Evolutionary conservation across 805 yeast species (phyloP).

Genomic region (Ogataea pignaliae): DNA sequence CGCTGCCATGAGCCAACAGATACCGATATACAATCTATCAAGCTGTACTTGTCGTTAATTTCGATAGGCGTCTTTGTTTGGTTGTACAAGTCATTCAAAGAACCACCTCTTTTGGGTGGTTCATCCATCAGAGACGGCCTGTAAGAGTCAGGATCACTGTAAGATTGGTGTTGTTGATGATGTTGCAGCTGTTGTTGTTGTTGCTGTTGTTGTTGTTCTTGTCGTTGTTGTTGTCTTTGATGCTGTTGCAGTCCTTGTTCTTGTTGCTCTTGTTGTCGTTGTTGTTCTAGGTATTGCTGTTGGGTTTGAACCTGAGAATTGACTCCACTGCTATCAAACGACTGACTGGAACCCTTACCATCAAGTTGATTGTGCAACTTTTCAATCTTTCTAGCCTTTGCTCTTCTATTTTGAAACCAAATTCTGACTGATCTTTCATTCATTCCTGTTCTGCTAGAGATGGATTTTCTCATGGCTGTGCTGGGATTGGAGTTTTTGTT

Average conservation of each 20-base stretch:
- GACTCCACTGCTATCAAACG: background rate
- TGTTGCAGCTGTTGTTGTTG: background rate
- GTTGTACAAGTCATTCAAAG: conserved; percentile 16
- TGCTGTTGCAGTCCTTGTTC: background rate
- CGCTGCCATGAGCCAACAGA: conserved; percentile 83
- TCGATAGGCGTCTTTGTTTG: conserved; percentile 40
- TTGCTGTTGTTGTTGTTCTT: background rate
- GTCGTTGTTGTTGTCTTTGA: background rate
- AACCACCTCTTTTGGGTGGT: conserved; percentile 12
- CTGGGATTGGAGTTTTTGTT: conserved; percentile 70
- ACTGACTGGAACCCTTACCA: background rate
- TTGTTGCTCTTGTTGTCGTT: background rate
- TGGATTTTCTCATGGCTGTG: conserved; percentile 62
- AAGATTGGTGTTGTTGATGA: background rate
- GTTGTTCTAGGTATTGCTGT: background rate
- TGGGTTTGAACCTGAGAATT: background rate
- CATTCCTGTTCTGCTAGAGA: conserved; percentile 72
- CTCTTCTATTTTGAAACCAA: conserved; percentile 90
- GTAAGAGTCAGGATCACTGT: background rate
- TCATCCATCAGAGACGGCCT: background rate
- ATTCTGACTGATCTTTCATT: conserved; percentile 85
- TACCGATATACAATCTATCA: conserved; percentile 62
- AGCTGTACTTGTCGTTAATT: conserved; percentile 59
- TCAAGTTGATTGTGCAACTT: conserved; percentile 33
- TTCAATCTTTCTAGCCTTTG: conserved; percentile 66